phyloP scores from a whole-genome alignment of 495 filamentous ascomycete species.

The Stereocaulon alpinum region DNA sequence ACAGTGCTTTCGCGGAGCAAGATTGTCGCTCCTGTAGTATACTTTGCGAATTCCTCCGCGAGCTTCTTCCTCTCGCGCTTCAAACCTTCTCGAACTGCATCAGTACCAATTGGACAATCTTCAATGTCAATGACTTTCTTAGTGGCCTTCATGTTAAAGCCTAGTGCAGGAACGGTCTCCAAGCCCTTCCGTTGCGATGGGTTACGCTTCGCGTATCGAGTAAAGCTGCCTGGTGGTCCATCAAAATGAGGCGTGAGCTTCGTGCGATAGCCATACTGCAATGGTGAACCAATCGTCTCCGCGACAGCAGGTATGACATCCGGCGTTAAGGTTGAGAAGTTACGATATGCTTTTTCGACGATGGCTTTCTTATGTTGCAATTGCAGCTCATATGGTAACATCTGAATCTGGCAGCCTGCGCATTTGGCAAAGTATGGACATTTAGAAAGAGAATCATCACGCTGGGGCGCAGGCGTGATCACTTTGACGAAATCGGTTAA shows the following conservation, averaged over 20 bases:
- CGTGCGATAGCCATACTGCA: conserved; percentile 88
- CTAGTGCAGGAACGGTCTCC: conserved; percentile 62
- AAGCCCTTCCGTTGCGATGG: conserved; percentile 29
- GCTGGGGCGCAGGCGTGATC: conserved; percentile 56
- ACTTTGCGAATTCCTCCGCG: conserved; percentile 55
- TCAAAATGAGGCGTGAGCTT: conserved; percentile 96
- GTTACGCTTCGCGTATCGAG: conserved; percentile 31
- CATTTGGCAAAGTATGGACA: conserved; percentile 84
- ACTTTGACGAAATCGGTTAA: conserved; percentile 74
- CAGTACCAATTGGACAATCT: conserved; percentile 91
- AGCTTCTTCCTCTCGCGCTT: conserved; percentile 63
- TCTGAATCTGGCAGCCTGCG: conserved; percentile 93
- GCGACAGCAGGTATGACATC: conserved; percentile 64
- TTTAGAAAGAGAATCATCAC: conserved; percentile 63
- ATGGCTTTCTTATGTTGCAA: conserved; percentile 73
- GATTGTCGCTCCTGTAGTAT: conserved; percentile 74
- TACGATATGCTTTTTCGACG: conserved; percentile 81
- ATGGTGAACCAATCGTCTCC: conserved; percentile 79
- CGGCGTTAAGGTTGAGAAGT: conserved; percentile 74
- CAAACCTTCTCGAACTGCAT: conserved; percentile 66
- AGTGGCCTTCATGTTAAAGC: conserved; percentile 75
- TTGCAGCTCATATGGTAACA: conserved; percentile 83
- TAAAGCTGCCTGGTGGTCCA: conserved; percentile 42
- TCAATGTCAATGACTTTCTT: conserved; percentile 79
- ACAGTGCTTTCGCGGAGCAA: conserved; percentile 77